Percentiles rank a stretch among this genome's conserved stretches.
Evolutionary conservation across 1,284 basidiomycete genomes (phyloP).

Genomic region (Porodaedalea pini): DNA sequence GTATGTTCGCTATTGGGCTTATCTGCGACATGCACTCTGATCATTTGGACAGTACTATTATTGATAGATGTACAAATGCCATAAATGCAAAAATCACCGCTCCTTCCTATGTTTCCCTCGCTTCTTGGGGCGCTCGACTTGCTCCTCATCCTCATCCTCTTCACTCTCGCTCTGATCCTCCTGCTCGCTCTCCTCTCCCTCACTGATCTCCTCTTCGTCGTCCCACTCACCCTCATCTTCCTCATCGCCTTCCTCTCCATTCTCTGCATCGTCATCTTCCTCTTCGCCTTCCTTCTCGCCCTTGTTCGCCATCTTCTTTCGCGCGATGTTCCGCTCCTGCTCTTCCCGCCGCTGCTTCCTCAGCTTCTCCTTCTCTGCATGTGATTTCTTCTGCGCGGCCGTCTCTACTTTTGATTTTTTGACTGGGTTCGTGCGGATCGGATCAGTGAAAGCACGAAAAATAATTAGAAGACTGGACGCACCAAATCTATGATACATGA

Average conservation of each 20-base stretch:
- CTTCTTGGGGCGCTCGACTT: conserved; percentile 36
- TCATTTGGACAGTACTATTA: background rate
- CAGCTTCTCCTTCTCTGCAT: conserved; percentile 72
- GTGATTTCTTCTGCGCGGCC: conserved; percentile 61
- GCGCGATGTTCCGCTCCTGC: conserved; percentile 83
- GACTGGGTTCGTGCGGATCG: conserved; percentile 43
- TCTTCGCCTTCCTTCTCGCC: conserved; percentile 28
- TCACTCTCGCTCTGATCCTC: conserved; percentile 34
- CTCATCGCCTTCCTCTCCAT: conserved; percentile 43
- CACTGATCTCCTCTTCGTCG: conserved; percentile 33
- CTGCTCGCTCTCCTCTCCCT: conserved; percentile 32
- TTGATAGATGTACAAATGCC: background rate
- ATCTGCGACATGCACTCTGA: too few relatives aligned
- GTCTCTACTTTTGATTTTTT: conserved; percentile 79
- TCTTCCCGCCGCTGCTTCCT: conserved; percentile 77
- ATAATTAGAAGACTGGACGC: conserved; percentile 30
- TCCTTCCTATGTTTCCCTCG: conserved; percentile 33
- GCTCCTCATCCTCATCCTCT: conserved; percentile 44
- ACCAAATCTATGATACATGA: conserved; percentile 92
- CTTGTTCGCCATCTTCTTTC: conserved; percentile 56
- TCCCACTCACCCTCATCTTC: conserved; percentile 36
- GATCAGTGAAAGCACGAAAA: background rate
- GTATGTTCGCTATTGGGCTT: too few relatives aligned
- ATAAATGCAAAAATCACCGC: conserved; percentile 11
- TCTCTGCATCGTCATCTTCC: conserved; percentile 40